Evolutionary conservation across 768 basidiomycete genomes (phyloP).

Genomic region (Phallus indusiatus): DNA sequence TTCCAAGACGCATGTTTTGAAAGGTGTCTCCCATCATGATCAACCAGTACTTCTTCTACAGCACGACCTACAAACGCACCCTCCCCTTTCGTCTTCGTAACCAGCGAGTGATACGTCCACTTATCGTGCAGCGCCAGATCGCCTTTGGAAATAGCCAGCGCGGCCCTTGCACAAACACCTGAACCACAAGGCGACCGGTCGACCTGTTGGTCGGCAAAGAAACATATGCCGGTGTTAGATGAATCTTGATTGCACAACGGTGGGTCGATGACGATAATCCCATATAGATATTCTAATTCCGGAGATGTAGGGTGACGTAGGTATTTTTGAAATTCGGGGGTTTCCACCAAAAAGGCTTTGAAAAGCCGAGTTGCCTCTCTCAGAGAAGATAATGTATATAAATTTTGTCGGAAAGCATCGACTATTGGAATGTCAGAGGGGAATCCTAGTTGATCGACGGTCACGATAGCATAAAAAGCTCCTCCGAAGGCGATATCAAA

Average conservation of each 20-base stretch:
- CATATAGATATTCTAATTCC: slow-evolving; percentile 29
- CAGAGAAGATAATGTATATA: slow-evolving; percentile 7
- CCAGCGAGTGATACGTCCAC: slow-evolving; percentile 26
- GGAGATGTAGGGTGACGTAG: slow-evolving; percentile 22
- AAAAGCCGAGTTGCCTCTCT: slow-evolving; percentile 21
- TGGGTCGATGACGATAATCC: slow-evolving; percentile 28
- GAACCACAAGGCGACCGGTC: slow-evolving; percentile 33
- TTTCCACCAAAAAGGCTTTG: slow-evolving; percentile 18
- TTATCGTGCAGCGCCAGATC: slow-evolving; percentile 19
- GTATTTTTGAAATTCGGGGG: background rate
- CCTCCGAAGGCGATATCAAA: slow-evolving; percentile 32
- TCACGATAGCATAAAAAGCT: slow-evolving; percentile 32
- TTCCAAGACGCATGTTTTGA: background rate
- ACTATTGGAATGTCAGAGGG: slow-evolving; percentile 14
- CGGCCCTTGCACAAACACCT: slow-evolving; percentile 29
- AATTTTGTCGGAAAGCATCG: background rate
- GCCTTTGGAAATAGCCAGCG: slow-evolving; percentile 25
- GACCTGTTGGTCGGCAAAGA: slow-evolving; percentile 31
- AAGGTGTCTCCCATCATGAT: background rate
- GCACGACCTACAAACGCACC: slow-evolving; percentile 4
- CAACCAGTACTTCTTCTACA: background rate
- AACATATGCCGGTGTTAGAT: slow-evolving; percentile 17
- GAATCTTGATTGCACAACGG: background rate
- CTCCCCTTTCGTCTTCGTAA: slow-evolving; percentile 16
- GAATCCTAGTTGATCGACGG: slow-evolving; percentile 27